A percentile compares a stretch with the other conserved stretches of the same genome.
These are phyloP conservation scores for Fusarium avenaceum DNA, from an alignment of 2,329 filamentous ascomycete genomes.

Conservation along the genomic window DNA sequence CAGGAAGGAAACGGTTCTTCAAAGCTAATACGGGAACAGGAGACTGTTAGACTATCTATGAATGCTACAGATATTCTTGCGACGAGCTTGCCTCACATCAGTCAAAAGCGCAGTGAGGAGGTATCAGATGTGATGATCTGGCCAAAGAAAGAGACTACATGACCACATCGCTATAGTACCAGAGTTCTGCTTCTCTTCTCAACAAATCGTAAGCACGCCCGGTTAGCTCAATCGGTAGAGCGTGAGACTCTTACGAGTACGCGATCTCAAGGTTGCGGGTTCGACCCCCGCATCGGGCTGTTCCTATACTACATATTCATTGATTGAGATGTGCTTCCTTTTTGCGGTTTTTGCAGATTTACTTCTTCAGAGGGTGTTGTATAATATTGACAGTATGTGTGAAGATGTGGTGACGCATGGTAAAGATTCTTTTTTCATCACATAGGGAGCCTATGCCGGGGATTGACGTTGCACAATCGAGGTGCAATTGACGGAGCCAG, in stretches of 20 bases:
- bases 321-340: constrained; percentile 40
- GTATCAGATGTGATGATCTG: background rate
- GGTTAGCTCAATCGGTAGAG: constrained; percentile 65
- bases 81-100: too few relatives aligned
- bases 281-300: constrained; percentile 60
- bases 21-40: too few relatives aligned
- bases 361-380: too few relatives aligned
- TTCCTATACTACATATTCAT: constrained; percentile 16
- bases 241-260: constrained; percentile 73
- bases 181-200: accelerated
- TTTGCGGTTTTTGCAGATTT: background rate
- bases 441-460: too few relatives aligned
- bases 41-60: too few relatives aligned
- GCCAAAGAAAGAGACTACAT: too few relatives aligned
- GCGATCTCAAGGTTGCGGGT: constrained; percentile 69
- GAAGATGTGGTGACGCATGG: background rate
- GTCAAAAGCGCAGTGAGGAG: background rate
- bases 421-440: too few relatives aligned
- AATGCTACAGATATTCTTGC: too few relatives aligned
- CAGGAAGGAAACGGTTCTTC: too few relatives aligned
- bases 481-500: too few relatives aligned
- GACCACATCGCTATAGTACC: accelerated
- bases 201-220: constrained; percentile 51
- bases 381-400: background rate
- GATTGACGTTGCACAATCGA: too few relatives aligned